Percentiles rank a stretch among this genome's conserved stretches.
Conservation (phyloP, 202 grass and related monocot genomes). For the Miscanthus sacchariflorus region DNA sequence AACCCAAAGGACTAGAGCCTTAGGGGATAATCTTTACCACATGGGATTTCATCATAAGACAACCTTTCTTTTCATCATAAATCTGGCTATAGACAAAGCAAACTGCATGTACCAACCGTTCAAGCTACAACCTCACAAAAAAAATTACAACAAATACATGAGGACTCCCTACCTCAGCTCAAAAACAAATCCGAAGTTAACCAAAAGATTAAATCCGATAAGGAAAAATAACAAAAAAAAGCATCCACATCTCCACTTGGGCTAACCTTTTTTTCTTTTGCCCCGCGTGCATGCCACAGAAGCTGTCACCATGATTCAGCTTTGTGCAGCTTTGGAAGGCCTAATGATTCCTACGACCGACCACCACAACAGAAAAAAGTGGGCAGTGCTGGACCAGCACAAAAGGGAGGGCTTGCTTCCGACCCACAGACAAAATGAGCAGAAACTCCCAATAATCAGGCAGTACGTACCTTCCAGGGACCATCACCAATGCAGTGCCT, state of each 20-base stretch:
- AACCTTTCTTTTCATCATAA: slow-evolving; percentile 23
- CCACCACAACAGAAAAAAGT: slow-evolving; percentile 47
- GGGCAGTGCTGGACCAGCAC: slow-evolving; percentile 66
- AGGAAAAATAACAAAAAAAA: slow-evolving; percentile 31
- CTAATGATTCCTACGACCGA: slow-evolving; percentile 60
- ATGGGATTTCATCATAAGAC: slow-evolving; percentile 9
- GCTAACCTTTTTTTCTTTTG: slow-evolving; percentile 24
- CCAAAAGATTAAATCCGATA: slow-evolving; percentile 9
- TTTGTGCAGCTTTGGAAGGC: slow-evolving; percentile 45
- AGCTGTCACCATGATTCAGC: slow-evolving; percentile 62
- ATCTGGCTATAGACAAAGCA: slow-evolving; percentile 37
- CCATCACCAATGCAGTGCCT: slow-evolving; percentile 55
- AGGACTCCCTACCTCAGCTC: slow-evolving; percentile 20
- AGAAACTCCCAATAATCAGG: slow-evolving; percentile 50
- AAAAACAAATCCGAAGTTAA: slow-evolving; percentile 47
- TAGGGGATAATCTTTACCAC: background rate
- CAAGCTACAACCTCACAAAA: slow-evolving; percentile 41
- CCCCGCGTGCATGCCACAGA: slow-evolving; percentile 43
- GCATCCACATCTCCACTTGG: slow-evolving; percentile 40
- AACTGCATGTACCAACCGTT: slow-evolving; percentile 29
- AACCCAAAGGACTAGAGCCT: background rate
- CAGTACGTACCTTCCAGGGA: slow-evolving; percentile 52
- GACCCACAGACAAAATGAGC: slow-evolving; percentile 54
- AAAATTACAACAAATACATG: slow-evolving; percentile 5
- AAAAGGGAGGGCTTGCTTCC: slow-evolving; percentile 54